A percentile compares a stretch with the other conserved stretches of the same genome.
These are phyloP conservation scores for Globisporangium mamillatum DNA, from an alignment of 352 stramenopile species.

Conservation along the genomic window DNA sequence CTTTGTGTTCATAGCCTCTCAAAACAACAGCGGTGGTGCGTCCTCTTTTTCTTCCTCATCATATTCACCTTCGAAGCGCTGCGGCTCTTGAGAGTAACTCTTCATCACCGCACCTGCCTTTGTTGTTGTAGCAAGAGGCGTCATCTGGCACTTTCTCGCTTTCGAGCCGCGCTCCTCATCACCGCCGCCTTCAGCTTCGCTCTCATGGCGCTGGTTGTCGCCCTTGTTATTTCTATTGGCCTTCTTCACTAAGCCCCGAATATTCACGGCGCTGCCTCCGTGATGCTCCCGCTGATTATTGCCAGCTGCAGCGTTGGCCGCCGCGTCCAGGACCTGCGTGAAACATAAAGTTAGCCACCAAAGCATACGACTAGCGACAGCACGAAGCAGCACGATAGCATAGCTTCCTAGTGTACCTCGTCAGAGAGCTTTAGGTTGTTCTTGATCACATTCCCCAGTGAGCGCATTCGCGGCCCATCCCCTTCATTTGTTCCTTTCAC, in stretches of 20 bases:
- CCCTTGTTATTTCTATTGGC: not conserved
- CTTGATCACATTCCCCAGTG: not conserved
- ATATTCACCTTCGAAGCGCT: too few relatives aligned
- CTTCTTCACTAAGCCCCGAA: not conserved
- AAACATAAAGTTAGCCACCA: not conserved
- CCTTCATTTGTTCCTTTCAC: not conserved
- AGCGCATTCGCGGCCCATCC: not conserved
- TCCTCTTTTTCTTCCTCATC: too few relatives aligned
- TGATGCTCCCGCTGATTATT: not conserved
- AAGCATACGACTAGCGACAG: not conserved
- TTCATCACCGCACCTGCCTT: too few relatives aligned
- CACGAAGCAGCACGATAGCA: not conserved
- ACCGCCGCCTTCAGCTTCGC: not conserved
- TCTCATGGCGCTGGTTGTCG: not conserved
- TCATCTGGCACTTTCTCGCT: too few relatives aligned
- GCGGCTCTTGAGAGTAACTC: too few relatives aligned
- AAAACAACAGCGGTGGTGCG: too few relatives aligned
- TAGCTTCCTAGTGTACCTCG: not conserved
- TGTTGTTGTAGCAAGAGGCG: too few relatives aligned
- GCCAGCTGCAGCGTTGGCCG: not conserved
- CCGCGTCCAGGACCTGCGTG: not conserved
- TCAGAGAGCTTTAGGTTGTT: not conserved
- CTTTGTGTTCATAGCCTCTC: too few relatives aligned
- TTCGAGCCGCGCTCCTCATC: too few relatives aligned
- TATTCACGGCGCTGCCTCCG: not conserved